phyloP scores from a whole-genome alignment of 78 protist species.

The slime mould (Dictyostelium discoideum) region DNA sequence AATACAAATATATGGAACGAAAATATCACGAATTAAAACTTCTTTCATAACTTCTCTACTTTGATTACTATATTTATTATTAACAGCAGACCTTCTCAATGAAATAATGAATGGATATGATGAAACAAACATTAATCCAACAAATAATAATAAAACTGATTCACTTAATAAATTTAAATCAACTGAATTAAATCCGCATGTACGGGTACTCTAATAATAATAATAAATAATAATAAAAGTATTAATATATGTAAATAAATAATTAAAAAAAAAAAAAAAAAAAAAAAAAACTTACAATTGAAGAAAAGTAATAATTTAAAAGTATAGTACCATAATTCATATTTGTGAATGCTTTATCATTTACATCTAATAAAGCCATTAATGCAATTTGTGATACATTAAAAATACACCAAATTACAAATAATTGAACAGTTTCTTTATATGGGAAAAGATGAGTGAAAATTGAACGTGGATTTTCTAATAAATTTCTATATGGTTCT shows the following conservation, averaged over 20 bases:
- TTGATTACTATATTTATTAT: slow-evolving; percentile 47
- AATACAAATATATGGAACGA: slow-evolving; percentile 33
- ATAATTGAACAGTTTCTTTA: slow-evolving; percentile 19
- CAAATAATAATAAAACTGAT: slow-evolving; percentile 42
- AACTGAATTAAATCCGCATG: slow-evolving; percentile 77
- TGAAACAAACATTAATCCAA: slow-evolving; percentile 76
- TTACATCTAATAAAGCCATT: slow-evolving; percentile 56
- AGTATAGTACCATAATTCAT: neutral
- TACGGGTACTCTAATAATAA: slow-evolving; percentile 58
- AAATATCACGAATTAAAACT: slow-evolving; percentile 53
- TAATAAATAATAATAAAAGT: neutral
- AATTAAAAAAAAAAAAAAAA: neutral
- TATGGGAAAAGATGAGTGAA: slow-evolving; percentile 70
- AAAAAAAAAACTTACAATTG: slow-evolving; percentile 16
- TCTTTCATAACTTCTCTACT: slow-evolving; percentile 63
- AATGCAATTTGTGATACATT: slow-evolving; percentile 42
- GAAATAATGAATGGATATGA: slow-evolving; percentile 74
- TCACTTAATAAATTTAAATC: slow-evolving; percentile 46
- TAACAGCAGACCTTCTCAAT: slow-evolving; percentile 42
- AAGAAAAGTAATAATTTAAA: slow-evolving; percentile 57
- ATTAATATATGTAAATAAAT: neutral
- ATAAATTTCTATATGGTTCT: slow-evolving; percentile 47
- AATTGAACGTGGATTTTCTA: slow-evolving; percentile 49
- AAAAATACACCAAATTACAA: slow-evolving; percentile 25
- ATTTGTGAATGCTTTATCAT: slow-evolving; percentile 53